Evolutionary conservation across 768 basidiomycete genomes (phyloP), one percentile per base, ranked within the genome.

Genomic region (Auricularia heimuer): DNA sequence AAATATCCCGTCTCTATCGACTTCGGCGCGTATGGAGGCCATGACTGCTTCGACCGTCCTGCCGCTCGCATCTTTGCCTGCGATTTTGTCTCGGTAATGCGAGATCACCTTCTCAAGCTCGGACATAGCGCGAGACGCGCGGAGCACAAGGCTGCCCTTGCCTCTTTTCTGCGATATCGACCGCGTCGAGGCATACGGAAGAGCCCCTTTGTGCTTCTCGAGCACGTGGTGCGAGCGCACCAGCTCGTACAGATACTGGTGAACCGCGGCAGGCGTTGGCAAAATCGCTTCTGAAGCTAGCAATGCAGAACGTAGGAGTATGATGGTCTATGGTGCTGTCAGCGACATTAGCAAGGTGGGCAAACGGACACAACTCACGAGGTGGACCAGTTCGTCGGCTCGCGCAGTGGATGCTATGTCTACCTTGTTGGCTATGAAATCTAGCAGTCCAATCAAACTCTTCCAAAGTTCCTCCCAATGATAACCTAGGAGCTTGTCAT

Each of bases 161-260:
- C 51, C 71, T 73, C 44, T 68, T 66, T 62, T 73, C 68, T 37
- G 68, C 65, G 78, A 71, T 63, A 63, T 33, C 67, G 69, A n/a
- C 4, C 75, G 64, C 8, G 76, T 75, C 2, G 85, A 69, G 10
- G 75, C 71, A 56, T 80, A 77, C 35, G 87, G 71, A 33, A 85
- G 72, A 0, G 56, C 56, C 10, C 68, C 68, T 36, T 70, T 65
- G 67, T 87, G 85, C 65, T 80, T 83, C 62, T 76, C 77, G 37
- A 88, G 70, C 44, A 77, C 72, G 2, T 76, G 67, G 3, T 82
- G 77, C 4, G 84, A 84, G 21, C 86, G 81, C 24, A 88, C 81
- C 21, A 89, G 76, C 68, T 89, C 86, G 67, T 89, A 89, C 86
- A 89, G 79, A 33, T 89, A 76, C 63, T 84, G 83, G 65, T 89